Base-by-base conservation (phyloP, 2,329 filamentous ascomycete genomes). In the Alternaria sp. region DNA sequence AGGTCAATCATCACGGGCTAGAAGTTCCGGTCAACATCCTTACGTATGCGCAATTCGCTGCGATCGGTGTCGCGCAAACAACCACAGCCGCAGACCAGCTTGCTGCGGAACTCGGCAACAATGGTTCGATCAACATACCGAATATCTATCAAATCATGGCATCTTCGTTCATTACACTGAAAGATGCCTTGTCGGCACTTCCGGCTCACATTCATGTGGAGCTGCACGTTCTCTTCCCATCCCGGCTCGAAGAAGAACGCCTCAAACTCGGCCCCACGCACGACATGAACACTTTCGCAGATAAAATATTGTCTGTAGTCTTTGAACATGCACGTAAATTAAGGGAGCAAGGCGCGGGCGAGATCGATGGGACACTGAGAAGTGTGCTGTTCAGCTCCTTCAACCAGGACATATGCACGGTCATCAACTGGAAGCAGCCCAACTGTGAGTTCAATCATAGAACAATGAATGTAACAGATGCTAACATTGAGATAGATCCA, bases 391-490 rank as follows among this genome's bases (percentile, higher is more conserved):
- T 99, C 79, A 96, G 93, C 73, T 97, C 93, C 21, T 97, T 95
- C 80, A 97, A 97, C 77, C 86, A 92, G 12, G 91, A 90, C 67
- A 88, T 98, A 20, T 99, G 96, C 81, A 96, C 93, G 15, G 94
- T 95, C 6, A 83, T 99, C 72, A 99, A 99, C 81, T 99, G 96
- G 96, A 99, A 99, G 80, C 96, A 99, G 80, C 96, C 96, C 3
- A 99, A 98, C 77, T 99, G 89, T 90, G 78, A 82, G 87, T 82
- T 23, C 26, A 45, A 12, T 15, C 54, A 12, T 23, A 28, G 14
- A n/a, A 50, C 11, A 7, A n/a, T 21, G 3, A 14, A 25, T 7
- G 45, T 6, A 21, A 15, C 12, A 23, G 18, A 44, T 58, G 50
- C 69, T 76, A 25, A 76, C 58, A 26, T 18, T 12, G 18, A 25